Evolutionary conservation across 495 filamentous ascomycete species (phyloP).

Genomic region (Parachaetomium inaequale): DNA sequence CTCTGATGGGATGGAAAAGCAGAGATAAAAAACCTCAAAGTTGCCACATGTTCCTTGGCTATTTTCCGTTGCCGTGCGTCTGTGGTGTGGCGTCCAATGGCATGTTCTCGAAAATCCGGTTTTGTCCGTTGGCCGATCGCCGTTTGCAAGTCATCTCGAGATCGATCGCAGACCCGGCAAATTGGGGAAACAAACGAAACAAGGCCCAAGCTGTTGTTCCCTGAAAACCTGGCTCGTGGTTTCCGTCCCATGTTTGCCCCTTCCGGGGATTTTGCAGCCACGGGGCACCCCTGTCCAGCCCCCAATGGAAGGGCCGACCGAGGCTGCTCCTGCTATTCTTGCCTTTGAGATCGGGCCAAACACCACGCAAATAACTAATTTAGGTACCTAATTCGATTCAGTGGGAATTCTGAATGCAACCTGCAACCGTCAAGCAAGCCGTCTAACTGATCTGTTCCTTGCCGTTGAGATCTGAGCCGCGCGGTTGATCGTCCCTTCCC

Average conservation of each 20-base stretch:
- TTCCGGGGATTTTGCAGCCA: not conserved
- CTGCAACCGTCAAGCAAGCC: not conserved
- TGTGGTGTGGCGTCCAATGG: constrained; percentile 11
- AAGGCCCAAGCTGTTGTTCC: not conserved
- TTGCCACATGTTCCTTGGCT: constrained; percentile 11
- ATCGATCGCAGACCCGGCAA: not conserved
- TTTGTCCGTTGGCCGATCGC: not conserved
- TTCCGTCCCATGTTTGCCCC: not conserved
- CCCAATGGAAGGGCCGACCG: not conserved
- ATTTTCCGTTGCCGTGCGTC: not conserved
- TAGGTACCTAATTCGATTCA: too few relatives aligned
- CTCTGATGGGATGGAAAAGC: not conserved
- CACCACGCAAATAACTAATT: too few relatives aligned
- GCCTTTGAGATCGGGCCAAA: not conserved
- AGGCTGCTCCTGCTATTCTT: not conserved
- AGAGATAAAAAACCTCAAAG: constrained; percentile 6
- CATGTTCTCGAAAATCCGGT: not conserved
- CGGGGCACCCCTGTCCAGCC: not conserved
- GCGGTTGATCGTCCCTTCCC: constrained; percentile 12
- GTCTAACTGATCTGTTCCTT: not conserved
- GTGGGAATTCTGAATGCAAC: not conserved
- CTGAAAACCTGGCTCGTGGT: not conserved
- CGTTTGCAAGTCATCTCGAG: not conserved
- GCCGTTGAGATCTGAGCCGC: not conserved
- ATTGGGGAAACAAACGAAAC: not conserved